Evolutionary conservation across 768 basidiomycete genomes (phyloP), one percentile per base, ranked within the genome.

Genomic region (Pilatotrama ljubarskyi): DNA sequence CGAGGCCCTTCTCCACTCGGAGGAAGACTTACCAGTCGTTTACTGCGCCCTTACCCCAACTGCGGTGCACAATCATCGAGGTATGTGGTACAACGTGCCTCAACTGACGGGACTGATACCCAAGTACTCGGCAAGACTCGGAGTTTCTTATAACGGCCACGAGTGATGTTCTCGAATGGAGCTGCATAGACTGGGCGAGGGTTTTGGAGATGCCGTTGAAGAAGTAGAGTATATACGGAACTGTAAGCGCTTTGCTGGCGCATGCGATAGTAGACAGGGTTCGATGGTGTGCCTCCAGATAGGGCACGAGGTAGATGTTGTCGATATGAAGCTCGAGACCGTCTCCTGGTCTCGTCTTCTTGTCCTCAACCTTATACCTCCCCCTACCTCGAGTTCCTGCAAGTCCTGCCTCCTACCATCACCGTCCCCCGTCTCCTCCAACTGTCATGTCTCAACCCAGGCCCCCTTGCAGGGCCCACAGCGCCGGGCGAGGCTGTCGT

Each of bases 181-280:
- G 10, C 29, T 32, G n/a, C n/a, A 32, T 4, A 32, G 29, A 5
- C 29, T 4, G 29, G 29, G 29, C 10, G 29, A 32, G 29, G 29
- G 29, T 4, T 10, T 32, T 32, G 29, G n/a, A n/a, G n/a, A n/a
- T n/a, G n/a, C n/a, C 29, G 29, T 4, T 5, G 24, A 24, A 38
- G 17, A 32, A 40, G 43, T 46, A 47, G 46, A 2, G 20, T 55
- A 55, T 20, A 25, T 25, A 22, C 17, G 35, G 3, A 7, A 36
- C 35, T 50, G 56, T 58, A 43, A 57, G 56, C 48, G 56, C 56
- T 48, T 43, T 15, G 9, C 2, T 15, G 29, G 47, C 56, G 56
- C 49, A 48, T 58, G 48, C 20, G 48, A 29, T 58, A 50, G 56
- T 42, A 58, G 56, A 50, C 56, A 58, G 56, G 38, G 56, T 58